Base-by-base conservation (phyloP, 108 stramenopile species). In the Nitzschia palea region DNA sequence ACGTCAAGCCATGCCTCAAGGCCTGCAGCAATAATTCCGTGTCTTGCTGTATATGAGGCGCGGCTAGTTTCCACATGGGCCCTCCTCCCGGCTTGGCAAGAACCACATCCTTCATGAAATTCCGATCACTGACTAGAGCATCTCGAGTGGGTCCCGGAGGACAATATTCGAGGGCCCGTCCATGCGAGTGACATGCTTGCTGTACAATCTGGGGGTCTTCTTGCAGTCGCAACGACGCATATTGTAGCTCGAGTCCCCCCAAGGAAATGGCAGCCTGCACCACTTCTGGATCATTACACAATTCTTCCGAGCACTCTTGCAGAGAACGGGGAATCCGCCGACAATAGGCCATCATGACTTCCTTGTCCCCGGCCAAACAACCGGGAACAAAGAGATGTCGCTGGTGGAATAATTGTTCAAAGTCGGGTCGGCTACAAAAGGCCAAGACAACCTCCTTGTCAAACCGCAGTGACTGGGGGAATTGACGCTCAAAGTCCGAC, bases 291-390 rank as follows among this genome's bases (percentile, higher is more conserved):
- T 71, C 64, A 36, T 79, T 31, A 27, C 71, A 62, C 1, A 79
- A 44, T 6, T 62, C 67, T 27, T 71, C 67, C 6, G 57, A 44
- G 44, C 71, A 72, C 34, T 73, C 71, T 43, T 79, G 71, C 8
- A 79, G 44, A 17, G 61, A 55, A 5, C 77, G 55, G 23, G 77
- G 77, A 28, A 79, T 79, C 40, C 64, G 51, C 14, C 43, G 45
- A 42, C 77, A 79, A 68, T 68, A 79, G 2, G 65, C 77, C 54
- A 79, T 37, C 61, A 71, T 67, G 44, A 79, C 67, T 40, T 79
- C 62, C 37, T 73, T 67, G 36, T 79, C 77, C 1, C 35, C 3
- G 22, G 35, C 56, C 17, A 67, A 42, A 44, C 67, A 79, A 29
- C 44, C 59, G 5, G 77, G 77, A 15, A 78, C 65, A 50, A 61